Base-by-base conservation (phyloP, 768 basidiomycete genomes). In the Lactifluus hygrophoroides region DNA sequence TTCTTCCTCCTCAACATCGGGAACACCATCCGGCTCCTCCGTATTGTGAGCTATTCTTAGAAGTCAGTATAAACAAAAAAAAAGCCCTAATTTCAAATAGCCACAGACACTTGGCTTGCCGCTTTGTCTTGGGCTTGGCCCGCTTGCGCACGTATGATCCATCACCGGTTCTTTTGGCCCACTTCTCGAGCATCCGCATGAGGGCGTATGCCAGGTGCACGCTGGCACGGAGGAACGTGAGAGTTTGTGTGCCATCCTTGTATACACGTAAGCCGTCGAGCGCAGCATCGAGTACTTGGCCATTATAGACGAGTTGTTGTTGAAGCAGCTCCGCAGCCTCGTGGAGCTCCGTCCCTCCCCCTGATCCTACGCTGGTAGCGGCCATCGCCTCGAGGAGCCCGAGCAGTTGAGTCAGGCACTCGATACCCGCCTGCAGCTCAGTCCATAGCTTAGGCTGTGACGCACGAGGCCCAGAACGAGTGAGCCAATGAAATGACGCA, bases 231-330 rank as follows among this genome's bases (percentile, higher is more conserved):
- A 98, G 83, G 73, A 92, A 97, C 8, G 85, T 83, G 49, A 87
- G 72, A 1, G 80, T 81, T 64, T 88, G 86, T 6, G 90, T 86
- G 50, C 85, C 92, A 46, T 86, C 80, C 64, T 86, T 89, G 76
- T 93, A 97, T 25, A 76, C 75, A 48, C 81, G 76, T 49, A 98
- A 70, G 54, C 88, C 85, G 25, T 88, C 85, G 44, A 94, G 74
- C 0, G 93, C 81, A 23, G 93, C 82, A 64, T 98, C 94, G 54
- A 98, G 83, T 17, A 94, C 85, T 63, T 97, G 93, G 34, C 91
- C 94, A 65, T 94, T 94, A 74, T 97, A 98, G 66, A 97, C 87
- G 25, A 99, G 76, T 69, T 96, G 91, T 62, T 92, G 84, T 65
- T 93, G 90, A 1, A 98, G 76, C 19, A 86, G 75, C 54, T 83